Conservation (phyloP, 495 filamentous ascomycete species). For the Eremomyces bilateralis region DNA sequence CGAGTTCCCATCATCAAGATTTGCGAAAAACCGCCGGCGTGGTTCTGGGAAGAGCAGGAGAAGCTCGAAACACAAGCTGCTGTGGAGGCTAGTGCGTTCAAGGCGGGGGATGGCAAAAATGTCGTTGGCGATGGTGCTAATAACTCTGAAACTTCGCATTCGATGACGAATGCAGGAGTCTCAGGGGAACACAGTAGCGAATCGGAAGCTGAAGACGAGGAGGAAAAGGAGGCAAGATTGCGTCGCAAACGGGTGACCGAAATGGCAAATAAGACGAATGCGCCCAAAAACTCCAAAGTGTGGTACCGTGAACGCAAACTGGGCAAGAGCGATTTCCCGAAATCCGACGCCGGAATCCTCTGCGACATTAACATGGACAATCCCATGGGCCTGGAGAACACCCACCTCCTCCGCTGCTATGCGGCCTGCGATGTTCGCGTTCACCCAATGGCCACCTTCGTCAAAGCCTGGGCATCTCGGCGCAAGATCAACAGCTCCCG, state of each 20-base stretch:
- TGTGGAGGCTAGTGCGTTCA: conserved; percentile 11
- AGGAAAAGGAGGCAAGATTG: background rate
- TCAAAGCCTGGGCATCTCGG: conserved; percentile 66
- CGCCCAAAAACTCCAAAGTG: conserved; percentile 7
- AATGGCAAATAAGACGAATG: conserved; percentile 2
- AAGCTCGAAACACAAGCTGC: conserved; percentile 32
- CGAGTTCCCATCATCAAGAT: conserved; percentile 68
- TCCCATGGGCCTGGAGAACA: conserved; percentile 57
- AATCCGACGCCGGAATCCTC: conserved; percentile 44
- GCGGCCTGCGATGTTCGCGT: conserved; percentile 51
- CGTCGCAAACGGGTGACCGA: background rate
- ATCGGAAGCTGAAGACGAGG: background rate
- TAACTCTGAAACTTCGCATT: background rate
- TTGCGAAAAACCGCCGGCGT: conserved; percentile 38
- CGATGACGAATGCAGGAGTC: background rate
- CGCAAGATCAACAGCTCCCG: conserved; percentile 67
- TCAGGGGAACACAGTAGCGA: background rate
- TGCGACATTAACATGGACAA: conserved; percentile 78
- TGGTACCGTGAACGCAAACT: conserved; percentile 28
- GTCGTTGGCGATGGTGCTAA: conserved; percentile 4
- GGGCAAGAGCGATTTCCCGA: conserved; percentile 49
- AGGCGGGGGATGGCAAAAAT: conserved; percentile 5
- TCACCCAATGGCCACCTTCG: conserved; percentile 50
- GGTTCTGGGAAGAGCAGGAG: conserved; percentile 30
- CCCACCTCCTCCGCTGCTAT: conserved; percentile 55